phyloP scores from a whole-genome alignment of 169 alveolate genomes.

The Eimeria nieschulzi region DNA sequence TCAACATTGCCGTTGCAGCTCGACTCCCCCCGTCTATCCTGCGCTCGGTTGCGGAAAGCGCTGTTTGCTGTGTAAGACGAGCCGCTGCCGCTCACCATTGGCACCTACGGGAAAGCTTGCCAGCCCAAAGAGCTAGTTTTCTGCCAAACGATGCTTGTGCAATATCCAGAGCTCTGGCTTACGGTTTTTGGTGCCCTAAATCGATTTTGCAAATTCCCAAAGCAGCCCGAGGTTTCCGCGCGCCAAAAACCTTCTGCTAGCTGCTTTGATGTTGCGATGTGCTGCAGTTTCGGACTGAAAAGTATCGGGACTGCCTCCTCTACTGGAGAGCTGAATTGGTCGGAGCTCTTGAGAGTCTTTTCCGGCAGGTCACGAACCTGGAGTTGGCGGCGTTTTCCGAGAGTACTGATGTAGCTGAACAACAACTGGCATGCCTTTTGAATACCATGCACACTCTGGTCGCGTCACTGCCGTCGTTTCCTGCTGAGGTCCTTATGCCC shows the following conservation, averaged over 20 bases:
- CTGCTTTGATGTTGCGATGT: neutral
- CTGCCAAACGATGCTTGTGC: no score
- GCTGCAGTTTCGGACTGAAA: neutral
- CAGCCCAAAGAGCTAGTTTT: no score
- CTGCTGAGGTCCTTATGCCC: conserved; percentile 3
- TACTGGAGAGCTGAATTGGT: neutral
- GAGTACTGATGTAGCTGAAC: conserved; percentile 32
- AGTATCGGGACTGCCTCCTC: neutral
- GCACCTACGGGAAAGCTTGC: no score
- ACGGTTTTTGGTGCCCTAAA: no score
- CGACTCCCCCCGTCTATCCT: conserved; percentile 22
- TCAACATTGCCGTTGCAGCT: neutral
- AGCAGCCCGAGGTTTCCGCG: no score
- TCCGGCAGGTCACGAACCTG: neutral
- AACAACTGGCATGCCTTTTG: conserved; percentile 14
- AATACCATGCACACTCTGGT: neutral
- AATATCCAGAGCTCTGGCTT: no score
- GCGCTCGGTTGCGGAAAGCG: conserved; percentile 39
- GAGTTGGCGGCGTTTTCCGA: conserved; percentile 13
- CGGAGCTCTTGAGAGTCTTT: neutral
- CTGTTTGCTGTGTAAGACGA: neutral
- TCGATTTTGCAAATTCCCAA: no score
- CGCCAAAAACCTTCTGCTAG: neutral
- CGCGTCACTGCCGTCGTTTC: conserved; percentile 12
- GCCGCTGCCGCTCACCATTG: no score